Conservation (phyloP, 2,329 filamentous ascomycete genomes). For the Talaromyces sp. region DNA sequence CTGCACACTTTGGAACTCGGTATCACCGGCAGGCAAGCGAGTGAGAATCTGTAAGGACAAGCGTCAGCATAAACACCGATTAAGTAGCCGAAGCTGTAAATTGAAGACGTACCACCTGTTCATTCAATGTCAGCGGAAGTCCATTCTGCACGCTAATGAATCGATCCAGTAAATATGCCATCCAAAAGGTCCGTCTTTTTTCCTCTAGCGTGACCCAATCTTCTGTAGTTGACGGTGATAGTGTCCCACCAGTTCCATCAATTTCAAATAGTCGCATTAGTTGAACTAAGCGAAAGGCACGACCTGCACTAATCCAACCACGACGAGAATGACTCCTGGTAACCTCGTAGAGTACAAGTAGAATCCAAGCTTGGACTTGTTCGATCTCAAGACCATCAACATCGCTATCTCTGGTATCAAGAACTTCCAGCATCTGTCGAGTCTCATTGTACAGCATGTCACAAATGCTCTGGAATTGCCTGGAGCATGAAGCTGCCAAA, state of each 20-base stretch:
- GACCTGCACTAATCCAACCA: conserved; percentile 37
- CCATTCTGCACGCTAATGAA: conserved; percentile 33
- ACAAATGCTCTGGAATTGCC: conserved; percentile 29
- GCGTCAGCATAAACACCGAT: neutral
- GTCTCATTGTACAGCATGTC: conserved; percentile 28
- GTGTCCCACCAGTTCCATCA: conserved; percentile 24
- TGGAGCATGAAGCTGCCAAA: conserved; percentile 32
- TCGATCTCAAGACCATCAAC: conserved; percentile 25
- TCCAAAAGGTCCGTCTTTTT: conserved; percentile 39
- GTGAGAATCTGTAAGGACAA: conserved; percentile 23
- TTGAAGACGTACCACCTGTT: conserved; percentile 25
- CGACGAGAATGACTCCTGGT: conserved; percentile 32
- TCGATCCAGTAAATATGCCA: conserved; percentile 39
- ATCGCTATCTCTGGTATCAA: conserved; percentile 13
- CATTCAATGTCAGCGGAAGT: conserved; percentile 31
- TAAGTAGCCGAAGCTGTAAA: neutral
- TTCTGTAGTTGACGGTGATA: conserved; percentile 3
- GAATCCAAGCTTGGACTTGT: conserved; percentile 36
- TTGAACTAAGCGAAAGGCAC: conserved; percentile 37
- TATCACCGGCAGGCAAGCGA: conserved; percentile 34
- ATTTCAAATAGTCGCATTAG: conserved; percentile 35
- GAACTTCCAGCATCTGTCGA: conserved; percentile 23
- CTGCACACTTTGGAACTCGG: conserved; percentile 33
- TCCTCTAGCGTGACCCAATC: conserved; percentile 35
- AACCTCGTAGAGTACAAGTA: conserved; percentile 38